phyloP scores from a whole-genome alignment of 805 yeast genomes.

The Metschnikowia matae region DNA sequence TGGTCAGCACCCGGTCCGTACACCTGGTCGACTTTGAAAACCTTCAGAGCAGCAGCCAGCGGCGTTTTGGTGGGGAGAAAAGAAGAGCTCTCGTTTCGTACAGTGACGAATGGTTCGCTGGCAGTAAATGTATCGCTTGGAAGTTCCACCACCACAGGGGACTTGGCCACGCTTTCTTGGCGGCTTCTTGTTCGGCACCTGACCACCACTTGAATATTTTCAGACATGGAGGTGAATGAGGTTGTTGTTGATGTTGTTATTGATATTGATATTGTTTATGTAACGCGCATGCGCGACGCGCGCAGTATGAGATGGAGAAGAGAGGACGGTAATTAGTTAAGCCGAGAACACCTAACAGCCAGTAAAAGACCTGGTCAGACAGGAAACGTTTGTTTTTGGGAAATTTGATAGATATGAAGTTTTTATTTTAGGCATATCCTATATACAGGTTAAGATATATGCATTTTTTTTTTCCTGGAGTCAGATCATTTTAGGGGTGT shows the following conservation, averaged over 20 bases:
- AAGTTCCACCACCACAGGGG: conserved; percentile 46
- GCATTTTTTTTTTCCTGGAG: no score
- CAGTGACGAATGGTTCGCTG: conserved; percentile 19
- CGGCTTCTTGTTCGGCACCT: conserved; percentile 51
- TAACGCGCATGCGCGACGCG: conserved; percentile 7
- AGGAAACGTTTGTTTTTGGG: no score
- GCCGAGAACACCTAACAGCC: neutral
- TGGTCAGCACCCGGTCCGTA: conserved; percentile 84
- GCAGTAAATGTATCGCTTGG: conserved; percentile 29
- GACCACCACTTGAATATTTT: conserved; percentile 50
- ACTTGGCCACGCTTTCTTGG: conserved; percentile 41
- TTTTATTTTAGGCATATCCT: no score
- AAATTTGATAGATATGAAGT: no score
- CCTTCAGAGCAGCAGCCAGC: conserved; percentile 14
- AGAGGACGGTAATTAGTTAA: neutral
- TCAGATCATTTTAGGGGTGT: no score
- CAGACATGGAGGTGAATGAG: conserved; percentile 12
- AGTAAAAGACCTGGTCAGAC: no score
- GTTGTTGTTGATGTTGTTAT: conserved; percentile 1
- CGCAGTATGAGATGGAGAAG: conserved; percentile 1
- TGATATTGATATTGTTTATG: conserved; percentile 9
- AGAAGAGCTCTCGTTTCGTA: conserved; percentile 17
- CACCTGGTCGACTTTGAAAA: conserved; percentile 69
- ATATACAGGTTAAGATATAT: no score
- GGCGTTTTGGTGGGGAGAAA: conserved; percentile 20